A percentile compares a stretch with the other conserved stretches of the same genome.
phyloP scores from a whole-genome alignment of 2,329 filamentous ascomycete species.

The Graphilbum fragrans region DNA sequence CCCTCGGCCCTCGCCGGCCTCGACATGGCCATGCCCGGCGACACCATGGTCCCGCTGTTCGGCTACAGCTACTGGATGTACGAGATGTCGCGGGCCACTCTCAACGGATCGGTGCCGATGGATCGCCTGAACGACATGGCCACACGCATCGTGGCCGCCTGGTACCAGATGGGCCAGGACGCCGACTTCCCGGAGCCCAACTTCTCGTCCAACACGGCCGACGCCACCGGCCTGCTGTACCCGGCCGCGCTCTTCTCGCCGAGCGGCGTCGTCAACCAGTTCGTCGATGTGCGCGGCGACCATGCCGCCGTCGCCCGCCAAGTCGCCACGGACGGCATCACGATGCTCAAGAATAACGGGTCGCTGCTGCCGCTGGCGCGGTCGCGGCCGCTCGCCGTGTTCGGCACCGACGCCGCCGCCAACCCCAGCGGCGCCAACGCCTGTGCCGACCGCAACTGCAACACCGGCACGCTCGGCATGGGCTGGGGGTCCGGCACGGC shows the following conservation, averaged over 20 bases:
- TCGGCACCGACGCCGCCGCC: constrained; percentile 64
- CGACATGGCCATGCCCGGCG: constrained; percentile 59
- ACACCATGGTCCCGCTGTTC: constrained; percentile 57
- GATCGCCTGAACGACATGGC: constrained; percentile 82
- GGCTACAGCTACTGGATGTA: constrained; percentile 70
- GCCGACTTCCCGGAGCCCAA: constrained; percentile 55
- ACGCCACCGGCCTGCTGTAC: constrained; percentile 53
- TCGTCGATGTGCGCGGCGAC: constrained; percentile 30
- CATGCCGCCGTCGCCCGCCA: constrained; percentile 61
- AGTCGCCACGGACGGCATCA: constrained; percentile 58
- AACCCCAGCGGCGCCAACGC: constrained; percentile 63
- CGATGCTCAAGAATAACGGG: constrained; percentile 58
- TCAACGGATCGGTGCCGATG: constrained; percentile 76
- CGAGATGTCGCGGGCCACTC: constrained; percentile 60
- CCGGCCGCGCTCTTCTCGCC: constrained; percentile 50
- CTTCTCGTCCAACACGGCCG: constrained; percentile 79
- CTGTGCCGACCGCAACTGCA: constrained; percentile 71
- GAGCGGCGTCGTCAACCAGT: constrained; percentile 38
- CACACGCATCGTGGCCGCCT: constrained; percentile 74
- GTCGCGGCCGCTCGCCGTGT: constrained; percentile 58
- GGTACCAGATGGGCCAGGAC: constrained; percentile 78
- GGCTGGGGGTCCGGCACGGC: constrained; percentile 89
- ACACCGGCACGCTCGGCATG: constrained; percentile 71
- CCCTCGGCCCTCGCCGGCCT: constrained; percentile 69
- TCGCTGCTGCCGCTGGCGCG: constrained; percentile 15